Evolutionary conservation across 768 basidiomycete species (phyloP), one percentile per base, ranked within the genome.

Genomic region (Boletus subcaerulescens): DNA sequence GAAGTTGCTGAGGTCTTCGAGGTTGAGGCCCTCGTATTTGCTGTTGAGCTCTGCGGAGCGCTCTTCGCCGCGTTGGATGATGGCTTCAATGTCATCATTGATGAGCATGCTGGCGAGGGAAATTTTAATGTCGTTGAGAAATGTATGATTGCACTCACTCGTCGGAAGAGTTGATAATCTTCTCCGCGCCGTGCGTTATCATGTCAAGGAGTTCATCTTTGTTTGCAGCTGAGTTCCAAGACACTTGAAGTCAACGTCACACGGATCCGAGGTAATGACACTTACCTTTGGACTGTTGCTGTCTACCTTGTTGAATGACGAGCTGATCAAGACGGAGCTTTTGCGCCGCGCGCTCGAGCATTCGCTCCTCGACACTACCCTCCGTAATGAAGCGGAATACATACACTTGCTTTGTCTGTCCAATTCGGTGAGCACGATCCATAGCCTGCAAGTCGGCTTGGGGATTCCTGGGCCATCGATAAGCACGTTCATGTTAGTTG

Each of bases 391-490:
- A 80, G 35, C 95, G 80, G 74, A 92, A 96, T 46, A 97, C 86
- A 41, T 97, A 77, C 35, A 97, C 93, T 2, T 93, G 93, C 60
- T 78, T 86, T 26, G 84, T 97, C 73, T 98, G 96, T 6, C 96
- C 96, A 45, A 99, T 98, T 20, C 95, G 84, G 70, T 99, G 96
- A 0, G 94, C 94, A 53, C 93, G 90, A 66, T 98, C 94, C 96
- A 97, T 98, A 5, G 97, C 97, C 69, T 99, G 97, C 44, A 99
- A 73, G 76, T 99, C 97, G 3, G 96, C 97, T 74, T 99, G 97
- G 2, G 97, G 96, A 70, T 98, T 99, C 93, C 89, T 93, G 39
- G 60, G 18, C 42, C 7, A 44, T 26, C 20, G 44, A 47, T 64
- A n/a, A 59, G 52, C 14, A 33, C 3, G 7, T n/a, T 49, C 17